Evolutionary conservation across 2,329 filamentous ascomycete genomes (phyloP), one percentile per base, ranked within the genome.

Genomic region (Hymenoscyphus fraxineus): DNA sequence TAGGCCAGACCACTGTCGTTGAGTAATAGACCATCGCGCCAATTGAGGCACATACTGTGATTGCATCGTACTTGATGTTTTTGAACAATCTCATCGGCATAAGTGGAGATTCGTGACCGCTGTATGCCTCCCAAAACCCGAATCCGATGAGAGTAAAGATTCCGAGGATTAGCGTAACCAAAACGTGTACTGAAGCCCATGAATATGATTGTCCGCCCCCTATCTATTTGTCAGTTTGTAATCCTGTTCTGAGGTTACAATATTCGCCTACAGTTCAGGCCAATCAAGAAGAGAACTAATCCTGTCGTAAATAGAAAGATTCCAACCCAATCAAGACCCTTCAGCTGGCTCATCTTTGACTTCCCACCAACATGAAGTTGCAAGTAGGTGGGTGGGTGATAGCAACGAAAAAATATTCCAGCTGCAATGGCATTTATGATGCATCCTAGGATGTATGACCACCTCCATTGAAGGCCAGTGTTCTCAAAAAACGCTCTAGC

Each of bases 361-460:
- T 63, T 63, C 39, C 61, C 61, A 19, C 56, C 40, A 6, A 63
- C 61, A 65, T 81, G 78, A 19, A 81, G 76, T 72, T 79, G 78
- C 22, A 76, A 70, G 70, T 78, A 82, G 7, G 76, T 77, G 0
- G 82, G 80, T 31, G 80, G 81, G 66, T 78, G 78, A 72, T 83
- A 83, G 63, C 80, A 78, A 66, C 80, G 74, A 40, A 74, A 73
- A 64, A 78, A 82, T 6, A 81, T 74, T 1, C 76, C 69, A 1
- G 80, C 68, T 12, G 78, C 74, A 27, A 80, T 64, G n/a, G 73
- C 75, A 41, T 75, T 77, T 63, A 80, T 73, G 61, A 82, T 80
- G 67, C 80, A 79, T 63, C 78, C 78, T 3, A 84, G 68, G 67
- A 80, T 83, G 70, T 80, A 85, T 63, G 74, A 78, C 80, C 81